Evolutionary conservation across 106 monocot genomes (phyloP), one percentile per base, ranked within the genome.

Genomic region (Ottelia alismoides): DNA sequence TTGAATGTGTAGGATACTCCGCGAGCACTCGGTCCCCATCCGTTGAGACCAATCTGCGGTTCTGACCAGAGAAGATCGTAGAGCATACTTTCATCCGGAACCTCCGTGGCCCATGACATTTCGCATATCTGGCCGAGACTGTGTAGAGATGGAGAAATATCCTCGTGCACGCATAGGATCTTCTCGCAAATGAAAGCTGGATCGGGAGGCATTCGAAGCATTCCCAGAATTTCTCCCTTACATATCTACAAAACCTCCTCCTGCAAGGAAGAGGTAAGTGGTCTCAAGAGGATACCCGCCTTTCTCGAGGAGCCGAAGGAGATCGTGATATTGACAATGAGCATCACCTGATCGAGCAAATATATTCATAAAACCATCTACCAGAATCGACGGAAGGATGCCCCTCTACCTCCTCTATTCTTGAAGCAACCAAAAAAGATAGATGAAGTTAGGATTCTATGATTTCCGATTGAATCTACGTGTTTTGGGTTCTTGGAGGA

Each of bases 131-230:
- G 78, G 55, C 69, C 73, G 52, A 78, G 49, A 60, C 46, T 65
- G 31, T 61, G 29, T 51, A 78, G 55, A 27, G 65, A 68, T 0
- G 78, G 78, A 61, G 78, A 78, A 56, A 78, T 60, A 17, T 73
- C 78, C 18, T 69, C 78, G 68, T 78, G 73, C 69, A 78, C 58
- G 49, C 78, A 78, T 1, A 78, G 53, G 26, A 78, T 73, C 52
- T 74, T 78, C 31, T 65, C 73, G 45, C 67, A 71, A 2, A 77
- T 58, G 10, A 71, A 55, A 28, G 72, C 77, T 9, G 72, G 49
- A 77, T 65, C 29, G 78, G 78, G 3, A 78, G 78, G 52, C 78
- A 73, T 31, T 78, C 65, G 26, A 78, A 78, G 49, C 78, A 78
- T 25, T 69, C 73, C 17, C 60, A 56, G 61, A 78, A 78, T 11